phyloP scores from a whole-genome alignment of 768 basidiomycete species.

The Hericium rajendrae region DNA sequence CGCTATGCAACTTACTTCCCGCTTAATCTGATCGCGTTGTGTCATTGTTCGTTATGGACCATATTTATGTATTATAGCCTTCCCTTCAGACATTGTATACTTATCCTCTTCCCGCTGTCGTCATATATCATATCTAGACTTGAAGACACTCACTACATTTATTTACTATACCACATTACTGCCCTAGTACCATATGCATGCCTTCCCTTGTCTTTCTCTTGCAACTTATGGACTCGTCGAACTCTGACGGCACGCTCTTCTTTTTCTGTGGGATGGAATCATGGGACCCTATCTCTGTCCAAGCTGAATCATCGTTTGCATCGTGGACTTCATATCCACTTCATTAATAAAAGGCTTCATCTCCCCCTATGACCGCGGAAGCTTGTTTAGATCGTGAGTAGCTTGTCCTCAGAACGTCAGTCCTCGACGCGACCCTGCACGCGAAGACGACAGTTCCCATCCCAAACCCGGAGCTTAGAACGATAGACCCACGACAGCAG shows the following conservation, averaged over 20 bases:
- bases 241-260: neutral
- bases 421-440: no score
- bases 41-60: neutral
- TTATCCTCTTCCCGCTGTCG: neutral
- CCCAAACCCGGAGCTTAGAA: no score
- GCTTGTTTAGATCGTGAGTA: neutral
- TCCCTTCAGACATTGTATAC: neutral
- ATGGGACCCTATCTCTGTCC: neutral
- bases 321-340: neutral
- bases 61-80: neutral
- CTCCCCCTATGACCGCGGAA: neutral
- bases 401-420: no score
- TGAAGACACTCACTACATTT: neutral
- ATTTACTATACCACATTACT: neutral
- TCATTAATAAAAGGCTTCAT: neutral
- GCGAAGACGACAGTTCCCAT: no score
- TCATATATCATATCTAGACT: neutral
- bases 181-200: neutral
- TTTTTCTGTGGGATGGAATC: neutral
- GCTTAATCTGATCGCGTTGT: neutral
- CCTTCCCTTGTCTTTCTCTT: neutral
- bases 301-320: neutral
- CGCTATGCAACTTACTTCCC: neutral
- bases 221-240: neutral
- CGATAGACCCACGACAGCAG: no score